These are phyloP conservation scores for Cryptococcus sp. DNA, from an alignment of 1,284 basidiomycete species.

Conservation along the genomic window DNA sequence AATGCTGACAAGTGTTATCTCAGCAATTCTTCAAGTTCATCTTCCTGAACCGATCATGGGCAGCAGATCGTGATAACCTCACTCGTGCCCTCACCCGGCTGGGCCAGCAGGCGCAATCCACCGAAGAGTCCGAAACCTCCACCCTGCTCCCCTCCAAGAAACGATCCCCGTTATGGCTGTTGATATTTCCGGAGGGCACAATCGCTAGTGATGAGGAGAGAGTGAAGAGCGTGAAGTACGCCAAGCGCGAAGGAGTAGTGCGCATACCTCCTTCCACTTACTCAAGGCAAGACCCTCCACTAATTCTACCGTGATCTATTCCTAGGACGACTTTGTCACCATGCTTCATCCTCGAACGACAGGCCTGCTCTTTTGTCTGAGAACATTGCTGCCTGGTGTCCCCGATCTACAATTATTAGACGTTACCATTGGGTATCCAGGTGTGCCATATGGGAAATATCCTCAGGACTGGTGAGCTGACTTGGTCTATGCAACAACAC, in stretches of 20 bases:
- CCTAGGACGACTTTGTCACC: slow-evolving; percentile 72
- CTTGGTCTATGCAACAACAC: slow-evolving; percentile 51
- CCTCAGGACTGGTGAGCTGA: slow-evolving; percentile 43
- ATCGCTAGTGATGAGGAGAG: slow-evolving; percentile 77
- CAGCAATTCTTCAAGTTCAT: slow-evolving; percentile 88
- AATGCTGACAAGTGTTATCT: not conserved
- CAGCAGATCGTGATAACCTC: slow-evolving; percentile 67
- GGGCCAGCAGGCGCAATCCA: slow-evolving; percentile 57
- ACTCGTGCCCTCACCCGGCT: slow-evolving; percentile 36
- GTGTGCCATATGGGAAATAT: slow-evolving; percentile 54
- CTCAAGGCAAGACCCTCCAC: not conserved
- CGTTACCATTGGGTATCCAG: slow-evolving; percentile 84
- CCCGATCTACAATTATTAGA: slow-evolving; percentile 79
- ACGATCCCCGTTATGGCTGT: slow-evolving; percentile 69
- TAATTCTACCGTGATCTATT: not conserved
- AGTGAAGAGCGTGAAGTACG: slow-evolving; percentile 73
- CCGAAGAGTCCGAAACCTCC: slow-evolving; percentile 49
- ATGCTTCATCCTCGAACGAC: slow-evolving; percentile 84
- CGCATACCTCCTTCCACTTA: slow-evolving; percentile 36
- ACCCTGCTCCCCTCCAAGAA: slow-evolving; percentile 47
- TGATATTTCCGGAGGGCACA: slow-evolving; percentile 92
- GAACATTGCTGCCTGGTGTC: slow-evolving; percentile 72
- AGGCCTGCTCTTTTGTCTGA: slow-evolving; percentile 78
- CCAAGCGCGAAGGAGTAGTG: slow-evolving; percentile 42
- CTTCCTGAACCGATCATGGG: slow-evolving; percentile 82